These are phyloP conservation scores for Neurospora sp. DNA, from an alignment of 495 filamentous ascomycete species.

Conservation along the genomic window DNA sequence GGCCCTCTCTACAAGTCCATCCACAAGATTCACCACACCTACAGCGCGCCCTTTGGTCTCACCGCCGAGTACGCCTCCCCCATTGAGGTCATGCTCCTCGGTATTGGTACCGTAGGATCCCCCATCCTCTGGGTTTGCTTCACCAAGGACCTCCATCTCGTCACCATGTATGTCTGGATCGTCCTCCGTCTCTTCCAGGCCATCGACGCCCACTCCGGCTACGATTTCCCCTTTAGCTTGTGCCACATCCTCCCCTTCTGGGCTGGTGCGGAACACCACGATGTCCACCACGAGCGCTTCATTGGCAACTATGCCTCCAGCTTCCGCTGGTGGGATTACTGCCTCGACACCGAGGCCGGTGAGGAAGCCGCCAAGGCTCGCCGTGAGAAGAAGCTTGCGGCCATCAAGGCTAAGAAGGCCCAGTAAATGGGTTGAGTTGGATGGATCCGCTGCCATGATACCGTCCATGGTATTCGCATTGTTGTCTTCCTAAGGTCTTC, in stretches of 20 bases:
- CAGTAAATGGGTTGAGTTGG: constrained; percentile 30
- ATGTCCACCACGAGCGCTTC: constrained; percentile 93
- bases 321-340: constrained; percentile 98
- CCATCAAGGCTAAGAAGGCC: constrained; percentile 51
- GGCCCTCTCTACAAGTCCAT: constrained; percentile 87
- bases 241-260: constrained; percentile 96
- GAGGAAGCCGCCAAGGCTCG: constrained; percentile 77
- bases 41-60: constrained; percentile 92
- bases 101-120: constrained; percentile 73
- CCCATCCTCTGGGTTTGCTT: constrained; percentile 80
- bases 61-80: constrained; percentile 97
- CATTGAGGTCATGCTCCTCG: constrained; percentile 95
- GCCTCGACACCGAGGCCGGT: constrained; percentile 86
- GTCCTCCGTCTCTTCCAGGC: constrained; percentile 88
- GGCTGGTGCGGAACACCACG: constrained; percentile 95
- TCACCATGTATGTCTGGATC: constrained; percentile 98
- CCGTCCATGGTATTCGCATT: neutral
- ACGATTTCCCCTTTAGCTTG: constrained; percentile 95
- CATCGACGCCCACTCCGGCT: constrained; percentile 93
- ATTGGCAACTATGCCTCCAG: constrained; percentile 96
- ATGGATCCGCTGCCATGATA: neutral
- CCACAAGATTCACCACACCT: constrained; percentile 98
- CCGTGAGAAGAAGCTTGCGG: constrained; percentile 66
- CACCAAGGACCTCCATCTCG: constrained; percentile 79
- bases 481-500: neutral